Evolutionary conservation across 2,329 filamentous ascomycete genomes (phyloP), one percentile per base, ranked within the genome.

Genomic region (Blastomyces silverae): DNA sequence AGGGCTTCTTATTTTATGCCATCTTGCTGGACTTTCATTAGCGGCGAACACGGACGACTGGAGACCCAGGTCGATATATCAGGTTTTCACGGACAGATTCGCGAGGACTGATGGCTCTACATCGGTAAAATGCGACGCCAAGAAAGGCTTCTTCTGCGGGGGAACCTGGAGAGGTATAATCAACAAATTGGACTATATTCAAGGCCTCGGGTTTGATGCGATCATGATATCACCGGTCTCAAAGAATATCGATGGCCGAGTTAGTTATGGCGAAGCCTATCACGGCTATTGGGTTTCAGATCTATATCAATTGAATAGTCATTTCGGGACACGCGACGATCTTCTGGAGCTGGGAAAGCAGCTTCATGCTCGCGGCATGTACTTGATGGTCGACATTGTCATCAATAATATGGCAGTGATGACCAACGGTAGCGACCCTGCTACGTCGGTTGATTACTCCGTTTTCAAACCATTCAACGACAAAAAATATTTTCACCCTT

Each of bases 401-500:
- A 77, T 80, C 50, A 83, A 83, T 50, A 61, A 61, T 50, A 61
- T 61, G 58, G 58, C 58, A 3, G 22, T 70, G 80, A 83, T 72
- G 72, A 59, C 69, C 69, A 5, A 58, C 76, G 48, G 75, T 31
- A 83, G 83, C 13, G 79, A 83, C 75, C 83, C 34, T 77, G 15
- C 25, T 44, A 66, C 68, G 39, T 75, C 77, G 4, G 79, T 87
- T 50, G 80, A 86, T 72, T 87, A 86, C 70, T 78, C 76, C 65
- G 70, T 75, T 20, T 81, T 83, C 56, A 75, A 79, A 28, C 81
- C 84, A 8, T 85, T 87, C 70, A 82, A 87, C 72, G 75, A 82
- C 37, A 66, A 79, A 22, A 80, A 79, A 31, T 86, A 86, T 69
- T 90, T 84, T 75, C 86, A 90, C 71, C 56, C 80, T 1, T 83